These are phyloP conservation scores for Angomonas deanei DNA, from an alignment of 208 protist genomes.

Conservation along the genomic window DNA sequence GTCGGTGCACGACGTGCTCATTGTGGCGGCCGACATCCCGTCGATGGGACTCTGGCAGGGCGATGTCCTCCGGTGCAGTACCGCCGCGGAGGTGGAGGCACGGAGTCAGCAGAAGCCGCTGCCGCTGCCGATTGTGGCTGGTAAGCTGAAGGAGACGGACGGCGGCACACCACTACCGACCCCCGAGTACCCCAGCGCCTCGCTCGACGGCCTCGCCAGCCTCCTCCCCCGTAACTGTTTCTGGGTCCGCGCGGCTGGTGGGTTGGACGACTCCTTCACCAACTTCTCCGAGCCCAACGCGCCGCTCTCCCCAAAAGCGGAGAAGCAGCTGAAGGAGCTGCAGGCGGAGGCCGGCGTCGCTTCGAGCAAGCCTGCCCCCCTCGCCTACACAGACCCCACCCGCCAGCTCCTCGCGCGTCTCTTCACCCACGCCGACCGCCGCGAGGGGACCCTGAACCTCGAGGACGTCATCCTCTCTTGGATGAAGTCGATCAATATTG, in stretches of 20 bases:
- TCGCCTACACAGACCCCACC: neutral
- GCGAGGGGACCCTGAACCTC: constrained; percentile 53
- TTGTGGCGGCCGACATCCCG: constrained; percentile 60
- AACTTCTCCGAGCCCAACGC: constrained; percentile 27
- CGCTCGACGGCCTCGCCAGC: neutral
- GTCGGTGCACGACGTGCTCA: constrained; percentile 44
- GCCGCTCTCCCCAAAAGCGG: constrained; percentile 21
- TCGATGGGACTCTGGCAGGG: constrained; percentile 52
- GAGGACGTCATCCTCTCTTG: constrained; percentile 75
- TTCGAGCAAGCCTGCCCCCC: too few relatives aligned
- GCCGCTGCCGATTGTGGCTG: constrained; percentile 14
- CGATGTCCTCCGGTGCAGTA: constrained; percentile 70
- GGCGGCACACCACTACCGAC: neutral
- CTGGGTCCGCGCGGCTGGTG: constrained; percentile 51
- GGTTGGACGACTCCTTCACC: constrained; percentile 34
- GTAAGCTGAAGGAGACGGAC: neutral
- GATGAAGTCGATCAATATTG: constrained; percentile 45
- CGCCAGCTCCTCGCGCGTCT: constrained; percentile 6
- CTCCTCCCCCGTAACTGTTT: constrained; percentile 16
- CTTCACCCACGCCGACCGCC: constrained; percentile 24
- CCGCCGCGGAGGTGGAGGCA: constrained; percentile 25
- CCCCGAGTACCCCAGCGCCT: neutral
- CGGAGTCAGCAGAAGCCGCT: constrained; percentile 10
- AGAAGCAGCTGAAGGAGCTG: constrained; percentile 24
- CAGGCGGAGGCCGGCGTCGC: too few relatives aligned